Evolutionary conservation across 106 monocot genomes (phyloP).

Genomic region (Dendrobium catenatum): DNA sequence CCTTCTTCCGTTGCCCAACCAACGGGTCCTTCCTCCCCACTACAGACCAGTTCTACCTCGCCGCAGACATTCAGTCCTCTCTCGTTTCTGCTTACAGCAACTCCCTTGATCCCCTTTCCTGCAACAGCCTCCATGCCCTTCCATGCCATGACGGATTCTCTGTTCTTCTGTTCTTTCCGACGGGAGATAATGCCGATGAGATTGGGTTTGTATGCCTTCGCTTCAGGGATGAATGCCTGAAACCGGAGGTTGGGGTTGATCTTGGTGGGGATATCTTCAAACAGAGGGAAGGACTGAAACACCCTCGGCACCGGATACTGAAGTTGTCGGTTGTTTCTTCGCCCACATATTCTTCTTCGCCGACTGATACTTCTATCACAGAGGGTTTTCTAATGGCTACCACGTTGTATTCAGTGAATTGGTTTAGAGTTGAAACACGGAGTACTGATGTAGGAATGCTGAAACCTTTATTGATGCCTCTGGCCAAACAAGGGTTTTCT

Average conservation of each 20-base stretch:
- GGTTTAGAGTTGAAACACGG: conserved; percentile 57
- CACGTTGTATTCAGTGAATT: conserved; percentile 69
- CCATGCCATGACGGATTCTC: conserved; percentile 9
- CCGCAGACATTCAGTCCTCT: conserved; percentile 6
- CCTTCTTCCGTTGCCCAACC: conserved; percentile 8
- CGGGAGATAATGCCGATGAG: conserved; percentile 42
- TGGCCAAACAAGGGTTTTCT: conserved; percentile 49
- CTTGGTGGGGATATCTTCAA: conserved; percentile 15
- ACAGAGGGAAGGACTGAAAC: conserved; percentile 37
- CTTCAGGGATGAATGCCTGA: neutral
- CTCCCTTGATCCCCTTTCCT: neutral
- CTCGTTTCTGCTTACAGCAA: neutral
- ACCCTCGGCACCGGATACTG: conserved; percentile 44
- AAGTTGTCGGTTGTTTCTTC: conserved; percentile 20
- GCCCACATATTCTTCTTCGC: neutral
- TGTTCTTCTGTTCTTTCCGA: conserved; percentile 60
- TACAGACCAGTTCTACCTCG: conserved; percentile 4
- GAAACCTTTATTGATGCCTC: conserved; percentile 25
- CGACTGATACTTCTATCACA: neutral
- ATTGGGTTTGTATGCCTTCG: conserved; percentile 33
- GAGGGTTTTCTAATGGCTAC: conserved; percentile 58
- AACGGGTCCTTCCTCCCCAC: conserved; percentile 11
- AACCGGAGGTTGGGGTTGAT: conserved; percentile 8
- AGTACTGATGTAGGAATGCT: neutral
- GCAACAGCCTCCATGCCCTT: conserved; percentile 31